Evolutionary conservation across 2,329 filamentous ascomycete genomes (phyloP).

Genomic region (Fusarium euwallaceae): DNA sequence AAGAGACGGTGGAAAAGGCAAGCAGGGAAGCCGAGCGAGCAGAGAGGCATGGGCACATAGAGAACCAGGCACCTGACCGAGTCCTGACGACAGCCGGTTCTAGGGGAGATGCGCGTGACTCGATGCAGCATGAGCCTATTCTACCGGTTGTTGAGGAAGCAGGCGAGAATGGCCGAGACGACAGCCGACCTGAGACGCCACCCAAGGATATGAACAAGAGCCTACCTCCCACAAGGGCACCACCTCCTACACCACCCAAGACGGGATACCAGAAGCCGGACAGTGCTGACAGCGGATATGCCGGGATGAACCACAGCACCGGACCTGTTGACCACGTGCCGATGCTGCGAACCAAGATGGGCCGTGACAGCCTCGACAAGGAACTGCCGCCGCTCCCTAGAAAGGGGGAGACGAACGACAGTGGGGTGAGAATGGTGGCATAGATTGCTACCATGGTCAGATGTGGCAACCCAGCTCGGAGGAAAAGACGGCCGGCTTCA

Average conservation of each 20-base stretch:
- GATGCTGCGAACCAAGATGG: constrained; percentile 56
- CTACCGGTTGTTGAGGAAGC: constrained; percentile 92
- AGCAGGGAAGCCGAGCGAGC: constrained; percentile 54
- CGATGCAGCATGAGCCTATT: constrained; percentile 66
- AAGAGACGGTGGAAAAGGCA: constrained; percentile 58
- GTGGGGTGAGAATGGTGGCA: constrained; percentile 49
- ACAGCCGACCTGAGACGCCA: constrained; percentile 59
- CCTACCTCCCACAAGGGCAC: constrained; percentile 60
- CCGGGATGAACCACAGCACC: constrained; percentile 51
- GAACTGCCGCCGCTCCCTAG: constrained; percentile 68
- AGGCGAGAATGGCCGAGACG: constrained; percentile 71
- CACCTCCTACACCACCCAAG: constrained; percentile 54
- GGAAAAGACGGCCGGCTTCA: constrained; percentile 37
- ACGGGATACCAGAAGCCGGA: constrained; percentile 56
- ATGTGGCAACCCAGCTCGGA: constrained; percentile 36
- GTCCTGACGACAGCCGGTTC: constrained; percentile 60
- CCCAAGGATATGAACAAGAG: constrained; percentile 52
- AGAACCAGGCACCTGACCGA: constrained; percentile 71
- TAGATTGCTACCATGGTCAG: constrained; percentile 46
- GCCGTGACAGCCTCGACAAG: constrained; percentile 72
- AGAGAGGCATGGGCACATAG: constrained; percentile 50
- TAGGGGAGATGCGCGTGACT: constrained; percentile 63
- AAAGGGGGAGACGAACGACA: constrained; percentile 46
- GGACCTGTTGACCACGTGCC: constrained; percentile 46
- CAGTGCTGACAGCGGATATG: constrained; percentile 63